A percentile compares a stretch with the other conserved stretches of the same genome.
Evolutionary conservation across 495 filamentous ascomycete species (phyloP).

Genomic region (Penicillium bialowiezense): DNA sequence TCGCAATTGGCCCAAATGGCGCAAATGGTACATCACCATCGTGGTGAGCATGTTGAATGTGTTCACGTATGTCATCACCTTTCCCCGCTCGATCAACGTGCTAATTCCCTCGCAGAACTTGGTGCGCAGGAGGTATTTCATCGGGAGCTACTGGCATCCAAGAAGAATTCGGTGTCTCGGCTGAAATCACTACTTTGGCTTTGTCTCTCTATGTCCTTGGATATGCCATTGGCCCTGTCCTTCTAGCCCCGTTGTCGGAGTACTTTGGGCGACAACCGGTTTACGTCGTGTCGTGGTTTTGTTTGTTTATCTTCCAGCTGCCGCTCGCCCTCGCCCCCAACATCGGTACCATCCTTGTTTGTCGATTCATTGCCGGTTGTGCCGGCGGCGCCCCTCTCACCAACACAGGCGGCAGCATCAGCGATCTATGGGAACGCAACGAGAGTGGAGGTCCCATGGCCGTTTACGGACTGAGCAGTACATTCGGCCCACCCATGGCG

Average conservation of each 20-base stretch:
- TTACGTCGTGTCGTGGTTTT: constrained; percentile 56
- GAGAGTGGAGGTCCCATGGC: constrained; percentile 59
- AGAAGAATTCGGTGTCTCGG: constrained; percentile 38
- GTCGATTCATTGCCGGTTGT: constrained; percentile 55
- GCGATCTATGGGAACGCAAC: constrained; percentile 41
- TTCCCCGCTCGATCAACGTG: neutral
- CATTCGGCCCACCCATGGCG: constrained; percentile 39
- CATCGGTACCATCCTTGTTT: constrained; percentile 51
- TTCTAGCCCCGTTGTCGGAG: constrained; percentile 63
- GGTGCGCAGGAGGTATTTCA: constrained; percentile 43
- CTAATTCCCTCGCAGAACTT: too few species aligned
- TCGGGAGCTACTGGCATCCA: constrained; percentile 37
- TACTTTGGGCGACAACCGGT: constrained; percentile 60
- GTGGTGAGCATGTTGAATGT: constrained; percentile 40
- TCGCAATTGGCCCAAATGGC: constrained; percentile 43
- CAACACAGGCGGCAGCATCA: constrained; percentile 42
- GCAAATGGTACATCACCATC: constrained; percentile 47
- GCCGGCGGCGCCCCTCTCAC: constrained; percentile 52
- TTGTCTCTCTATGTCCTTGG: constrained; percentile 56
- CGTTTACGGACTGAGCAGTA: constrained; percentile 48
- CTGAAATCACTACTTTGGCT: constrained; percentile 42
- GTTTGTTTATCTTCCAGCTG: constrained; percentile 58
- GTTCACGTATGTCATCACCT: constrained; percentile 31
- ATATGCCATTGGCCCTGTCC: constrained; percentile 51
- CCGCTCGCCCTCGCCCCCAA: constrained; percentile 55